Evolutionary conservation across 2,329 filamentous ascomycete species (phyloP).

Genomic region (Teratosphaeria destructans): DNA sequence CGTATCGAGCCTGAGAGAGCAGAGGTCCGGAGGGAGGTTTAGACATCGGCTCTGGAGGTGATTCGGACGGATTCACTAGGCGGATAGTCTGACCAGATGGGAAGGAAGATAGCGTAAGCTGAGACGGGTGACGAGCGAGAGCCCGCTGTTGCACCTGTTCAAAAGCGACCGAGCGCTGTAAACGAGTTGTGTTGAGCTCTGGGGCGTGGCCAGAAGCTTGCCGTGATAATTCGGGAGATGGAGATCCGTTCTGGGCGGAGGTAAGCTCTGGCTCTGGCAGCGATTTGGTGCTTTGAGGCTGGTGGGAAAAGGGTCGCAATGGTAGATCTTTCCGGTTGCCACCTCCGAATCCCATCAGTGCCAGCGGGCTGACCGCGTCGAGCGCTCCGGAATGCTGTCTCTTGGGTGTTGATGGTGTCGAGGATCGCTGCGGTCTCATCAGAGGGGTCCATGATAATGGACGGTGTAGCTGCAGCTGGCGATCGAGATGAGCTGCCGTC

Average conservation of each 20-base stretch:
- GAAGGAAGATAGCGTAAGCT: not conserved
- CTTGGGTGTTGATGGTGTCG: not conserved
- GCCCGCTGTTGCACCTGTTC: not conserved
- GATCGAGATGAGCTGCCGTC: not conserved
- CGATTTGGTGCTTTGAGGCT: not conserved
- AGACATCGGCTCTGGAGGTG: not conserved
- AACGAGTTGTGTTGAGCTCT: not conserved
- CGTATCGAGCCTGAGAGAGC: not conserved
- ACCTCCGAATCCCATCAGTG: not conserved
- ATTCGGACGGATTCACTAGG: not conserved
- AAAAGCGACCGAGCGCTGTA: not conserved
- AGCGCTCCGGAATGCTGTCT: not conserved
- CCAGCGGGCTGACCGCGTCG: not conserved
- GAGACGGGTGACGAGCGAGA: not conserved
- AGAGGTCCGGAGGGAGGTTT: not conserved
- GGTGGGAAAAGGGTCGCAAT: not conserved
- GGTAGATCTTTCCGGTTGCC: not conserved
- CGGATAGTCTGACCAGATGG: not conserved
- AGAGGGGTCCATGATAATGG: not conserved
- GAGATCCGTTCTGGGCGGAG: not conserved
- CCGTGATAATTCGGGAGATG: not conserved
- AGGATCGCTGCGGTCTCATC: not conserved
- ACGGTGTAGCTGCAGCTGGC: not conserved
- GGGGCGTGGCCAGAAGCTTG: not conserved
- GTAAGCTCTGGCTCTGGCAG: not conserved